Evolutionary conservation across 768 basidiomycete genomes (phyloP).

Genomic region (Podaxis rugospora): DNA sequence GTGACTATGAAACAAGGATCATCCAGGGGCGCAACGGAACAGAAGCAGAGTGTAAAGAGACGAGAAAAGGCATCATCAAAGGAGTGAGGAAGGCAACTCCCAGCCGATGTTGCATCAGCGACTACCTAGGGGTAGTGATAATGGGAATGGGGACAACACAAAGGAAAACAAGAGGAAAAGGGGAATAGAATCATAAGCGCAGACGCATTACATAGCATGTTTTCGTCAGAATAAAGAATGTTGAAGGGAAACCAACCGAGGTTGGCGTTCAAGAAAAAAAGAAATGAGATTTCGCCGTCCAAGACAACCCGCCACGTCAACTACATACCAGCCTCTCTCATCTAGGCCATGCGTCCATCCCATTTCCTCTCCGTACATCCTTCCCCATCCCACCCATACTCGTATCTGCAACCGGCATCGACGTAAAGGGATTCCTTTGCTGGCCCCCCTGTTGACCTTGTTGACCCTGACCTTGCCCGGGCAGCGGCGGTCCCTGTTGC

Average conservation of each 20-base stretch:
- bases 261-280: constrained; percentile 7
- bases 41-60: neutral
- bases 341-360: constrained; percentile 75
- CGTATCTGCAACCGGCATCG: constrained; percentile 14
- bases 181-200: neutral
- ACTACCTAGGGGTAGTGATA: neutral
- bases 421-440: constrained; percentile 37
- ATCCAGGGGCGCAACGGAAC: neutral
- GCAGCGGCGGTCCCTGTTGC: neutral
- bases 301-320: neutral
- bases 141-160: neutral
- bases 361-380: constrained; percentile 56
- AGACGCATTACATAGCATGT: constrained; percentile 3
- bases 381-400: constrained; percentile 42
- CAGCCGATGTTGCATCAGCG: neutral
- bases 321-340: constrained; percentile 27
- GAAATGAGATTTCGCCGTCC: neutral
- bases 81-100: neutral
- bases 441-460: constrained; percentile 14
- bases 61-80: neutral
- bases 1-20: constrained; percentile 2
- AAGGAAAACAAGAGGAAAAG: constrained; percentile 10
- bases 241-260: constrained; percentile 6
- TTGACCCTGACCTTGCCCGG: neutral
- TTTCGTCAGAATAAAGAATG: constrained; percentile 2